Evolutionary conservation across 306 rosid genomes (phyloP).

Genomic region (Vigna angularis): DNA sequence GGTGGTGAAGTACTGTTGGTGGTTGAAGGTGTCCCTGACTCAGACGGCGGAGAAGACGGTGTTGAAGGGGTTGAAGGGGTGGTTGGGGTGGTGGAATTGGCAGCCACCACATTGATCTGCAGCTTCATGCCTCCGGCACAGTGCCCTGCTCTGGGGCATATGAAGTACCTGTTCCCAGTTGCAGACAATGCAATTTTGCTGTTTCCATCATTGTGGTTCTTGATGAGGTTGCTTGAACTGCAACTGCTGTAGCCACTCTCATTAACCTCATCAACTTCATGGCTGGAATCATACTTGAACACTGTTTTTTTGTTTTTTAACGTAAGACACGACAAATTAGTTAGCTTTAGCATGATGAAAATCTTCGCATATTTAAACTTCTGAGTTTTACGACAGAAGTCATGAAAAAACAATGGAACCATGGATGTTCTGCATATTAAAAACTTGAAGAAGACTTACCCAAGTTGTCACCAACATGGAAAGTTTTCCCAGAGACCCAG

Average conservation of each 20-base stretch:
- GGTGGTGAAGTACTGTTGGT: conserved; percentile 46
- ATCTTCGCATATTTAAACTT: background rate
- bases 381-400: too few species aligned
- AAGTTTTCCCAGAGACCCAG: conserved; percentile 62
- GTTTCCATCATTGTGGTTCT: conserved; percentile 38
- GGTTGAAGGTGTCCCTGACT: conserved; percentile 40
- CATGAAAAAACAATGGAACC: too few species aligned
- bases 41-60: conserved; percentile 25
- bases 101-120: conserved; percentile 52
- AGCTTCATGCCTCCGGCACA: conserved; percentile 72
- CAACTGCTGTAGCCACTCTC: conserved; percentile 49
- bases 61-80: conserved; percentile 34
- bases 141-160: conserved; percentile 62
- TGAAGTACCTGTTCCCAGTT: conserved; percentile 56
- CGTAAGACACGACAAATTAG: background rate
- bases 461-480: conserved; percentile 67
- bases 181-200: conserved; percentile 44
- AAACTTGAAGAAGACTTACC: conserved; percentile 42
- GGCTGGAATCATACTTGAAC: conserved; percentile 57
- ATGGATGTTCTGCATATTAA: too few species aligned
- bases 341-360: background rate
- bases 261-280: conserved; percentile 54
- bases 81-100: conserved; percentile 40
- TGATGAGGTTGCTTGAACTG: conserved; percentile 44
- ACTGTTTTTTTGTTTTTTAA: conserved; percentile 45